Evolutionary conservation across 805 yeast species (phyloP).

Genomic region (Teunomyces tritomae): DNA sequence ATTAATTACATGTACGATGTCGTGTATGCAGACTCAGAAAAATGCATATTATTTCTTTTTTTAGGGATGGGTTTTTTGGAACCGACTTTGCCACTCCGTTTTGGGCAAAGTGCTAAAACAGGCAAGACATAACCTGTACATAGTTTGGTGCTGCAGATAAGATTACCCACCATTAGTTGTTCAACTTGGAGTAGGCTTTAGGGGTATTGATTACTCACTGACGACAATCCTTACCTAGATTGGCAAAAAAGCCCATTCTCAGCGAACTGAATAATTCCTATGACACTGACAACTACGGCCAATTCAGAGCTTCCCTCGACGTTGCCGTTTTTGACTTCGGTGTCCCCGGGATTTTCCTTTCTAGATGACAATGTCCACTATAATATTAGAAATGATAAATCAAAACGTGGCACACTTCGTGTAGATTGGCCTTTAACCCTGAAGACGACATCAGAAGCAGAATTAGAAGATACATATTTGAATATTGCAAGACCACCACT

Average conservation of each 20-base stretch:
- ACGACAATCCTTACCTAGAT: no score
- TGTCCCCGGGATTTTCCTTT: conserved; percentile 34
- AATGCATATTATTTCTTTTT: not conserved
- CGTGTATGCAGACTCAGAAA: not conserved
- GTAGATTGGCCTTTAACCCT: conserved; percentile 10
- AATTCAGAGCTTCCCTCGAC: conserved; percentile 23
- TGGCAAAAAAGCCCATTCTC: no score
- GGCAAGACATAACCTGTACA: not conserved
- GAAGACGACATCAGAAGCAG: conserved; percentile 2
- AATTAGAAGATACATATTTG: conserved; percentile 25
- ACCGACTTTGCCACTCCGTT: no score
- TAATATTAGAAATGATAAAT: conserved; percentile 15
- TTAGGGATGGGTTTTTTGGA: not conserved
- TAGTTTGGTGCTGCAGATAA: not conserved
- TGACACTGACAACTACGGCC: conserved; percentile 5
- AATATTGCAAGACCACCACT: conserved; percentile 39
- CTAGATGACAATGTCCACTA: conserved; percentile 36
- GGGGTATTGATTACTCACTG: not conserved
- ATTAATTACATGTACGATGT: not conserved
- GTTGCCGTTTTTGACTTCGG: conserved; percentile 31
- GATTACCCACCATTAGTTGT: not conserved
- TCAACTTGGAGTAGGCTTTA: not conserved
- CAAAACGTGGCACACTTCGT: conserved; percentile 5
- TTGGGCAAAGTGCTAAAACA: no score
- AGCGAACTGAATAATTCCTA: not conserved